Evolutionary conservation across 2,329 filamentous ascomycete genomes (phyloP), one percentile per base, ranked within the genome.

Genomic region (Xylaria sp.): DNA sequence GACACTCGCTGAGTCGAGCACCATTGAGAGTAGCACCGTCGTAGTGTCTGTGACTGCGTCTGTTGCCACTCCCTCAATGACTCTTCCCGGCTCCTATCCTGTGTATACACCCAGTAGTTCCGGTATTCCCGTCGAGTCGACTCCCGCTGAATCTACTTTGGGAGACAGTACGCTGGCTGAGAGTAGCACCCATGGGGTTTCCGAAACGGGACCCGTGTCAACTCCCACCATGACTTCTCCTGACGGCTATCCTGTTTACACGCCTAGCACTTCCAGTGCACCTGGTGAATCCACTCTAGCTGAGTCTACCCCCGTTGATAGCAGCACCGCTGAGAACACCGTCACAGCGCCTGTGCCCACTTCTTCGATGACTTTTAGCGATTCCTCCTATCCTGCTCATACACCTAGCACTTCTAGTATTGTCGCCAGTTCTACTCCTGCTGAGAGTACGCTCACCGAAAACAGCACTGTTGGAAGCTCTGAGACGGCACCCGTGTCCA

Each of bases 391-490:
- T 34, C 48, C 18, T 30, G 19, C 19, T 30, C 13, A 50, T 11
- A 50, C 19, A 2, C 48, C 9, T 2, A 34, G 48, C 48, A 50
- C 18, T 50, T 57, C 54, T 16, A 60, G 18, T 50, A 10, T 49
- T 2, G 46, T 54, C 4, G 57, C 10, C 5, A 37, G 55, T 13
- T 60, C 58, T 2, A 60, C 55, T 3, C 10, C 59, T 4, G 54
- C 50, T 37, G 55, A 52, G 42, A 54, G 37, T 46, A 63, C 56
- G 13, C 49, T 60, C 16, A 59, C 52, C 16, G 53, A 55, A 54
- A 65, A 68, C 50, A 63, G 52, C 19, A 55, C 58, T 44, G 13
- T 13, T 13, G 48, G 48, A 50, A 50, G 48, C 10, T 50, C 48
- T 16, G 19, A 34, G 4, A 34, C 19, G 3, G 18, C 19, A 5